phyloP scores from a whole-genome alignment of 495 filamentous ascomycete genomes.

The Hypoxylon rickii region DNA sequence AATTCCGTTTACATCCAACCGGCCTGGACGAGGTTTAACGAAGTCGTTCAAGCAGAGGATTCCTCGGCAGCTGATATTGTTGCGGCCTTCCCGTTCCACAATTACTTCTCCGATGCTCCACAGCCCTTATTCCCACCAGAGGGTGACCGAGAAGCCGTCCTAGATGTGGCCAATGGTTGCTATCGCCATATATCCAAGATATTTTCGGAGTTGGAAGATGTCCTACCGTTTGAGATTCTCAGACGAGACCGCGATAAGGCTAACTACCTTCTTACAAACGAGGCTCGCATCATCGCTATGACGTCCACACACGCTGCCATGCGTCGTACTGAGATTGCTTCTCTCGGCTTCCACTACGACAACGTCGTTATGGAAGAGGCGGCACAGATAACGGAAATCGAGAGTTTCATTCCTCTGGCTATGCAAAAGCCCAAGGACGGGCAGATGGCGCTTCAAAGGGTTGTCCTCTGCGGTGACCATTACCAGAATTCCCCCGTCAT shows the following conservation, averaged over 20 bases:
- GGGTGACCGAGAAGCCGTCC: slow-evolving; percentile 63
- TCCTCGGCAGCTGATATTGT: slow-evolving; percentile 64
- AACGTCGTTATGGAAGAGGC: slow-evolving; percentile 99
- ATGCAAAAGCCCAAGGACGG: slow-evolving; percentile 81
- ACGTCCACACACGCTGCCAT: slow-evolving; percentile 99
- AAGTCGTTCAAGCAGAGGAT: slow-evolving; percentile 55
- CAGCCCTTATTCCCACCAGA: slow-evolving; percentile 77
- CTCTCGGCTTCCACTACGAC: slow-evolving; percentile 93
- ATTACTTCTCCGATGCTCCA: slow-evolving; percentile 86
- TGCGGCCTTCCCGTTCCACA: slow-evolving; percentile 84
- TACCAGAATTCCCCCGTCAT: slow-evolving; percentile 96
- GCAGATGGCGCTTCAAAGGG: slow-evolving; percentile 75
- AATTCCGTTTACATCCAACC: slow-evolving; percentile 88
- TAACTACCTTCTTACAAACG: slow-evolving; percentile 93
- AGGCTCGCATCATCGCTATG: slow-evolving; percentile 96
- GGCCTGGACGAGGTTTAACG: slow-evolving; percentile 84
- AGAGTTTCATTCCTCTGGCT: slow-evolving; percentile 92
- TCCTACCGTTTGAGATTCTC: slow-evolving; percentile 93
- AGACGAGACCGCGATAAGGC: slow-evolving; percentile 85
- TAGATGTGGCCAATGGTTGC: slow-evolving; percentile 84
- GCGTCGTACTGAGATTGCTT: slow-evolving; percentile 87
- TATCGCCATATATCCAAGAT: slow-evolving; percentile 90
- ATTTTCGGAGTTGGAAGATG: slow-evolving; percentile 90
- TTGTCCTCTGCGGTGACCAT: slow-evolving; percentile 94
- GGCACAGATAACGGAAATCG: slow-evolving; percentile 96